A percentile compares a stretch with the other conserved stretches of the same genome.
phyloP scores from a whole-genome alignment of 768 basidiomycete genomes.

The Russula ochroleuca region DNA sequence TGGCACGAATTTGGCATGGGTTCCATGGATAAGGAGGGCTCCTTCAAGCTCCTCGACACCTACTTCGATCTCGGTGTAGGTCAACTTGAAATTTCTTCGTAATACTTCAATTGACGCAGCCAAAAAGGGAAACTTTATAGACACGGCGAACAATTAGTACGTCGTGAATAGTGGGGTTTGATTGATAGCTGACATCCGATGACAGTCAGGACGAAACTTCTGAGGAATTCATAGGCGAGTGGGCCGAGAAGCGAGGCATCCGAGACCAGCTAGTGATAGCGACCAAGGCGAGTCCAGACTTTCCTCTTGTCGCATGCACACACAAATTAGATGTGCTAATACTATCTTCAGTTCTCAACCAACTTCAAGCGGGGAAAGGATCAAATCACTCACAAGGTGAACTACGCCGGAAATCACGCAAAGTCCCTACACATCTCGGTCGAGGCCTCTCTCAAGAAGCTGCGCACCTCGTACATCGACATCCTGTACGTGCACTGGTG shows the following conservation, averaged over 20 bases:
- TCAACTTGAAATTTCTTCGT: background rate
- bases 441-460: constrained; percentile 42
- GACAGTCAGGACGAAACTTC: constrained; percentile 30
- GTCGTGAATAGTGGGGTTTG: too few relatives aligned
- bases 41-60: constrained; percentile 41
- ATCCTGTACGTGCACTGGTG: constrained; percentile 54
- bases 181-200: background rate
- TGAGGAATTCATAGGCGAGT: constrained; percentile 41
- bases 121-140: constrained; percentile 33
- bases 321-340: background rate
- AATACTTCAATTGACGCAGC: background rate
- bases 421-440: constrained; percentile 37
- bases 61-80: constrained; percentile 34
- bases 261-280: constrained; percentile 39
- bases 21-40: constrained; percentile 35
- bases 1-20: constrained; percentile 35
- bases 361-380: constrained; percentile 27
- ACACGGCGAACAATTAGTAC: constrained; percentile 39
- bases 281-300: constrained; percentile 26
- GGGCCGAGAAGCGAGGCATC: constrained; percentile 37
- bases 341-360: constrained; percentile 29
- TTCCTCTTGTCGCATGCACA: background rate
- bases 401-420: constrained; percentile 42
- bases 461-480: constrained; percentile 54
- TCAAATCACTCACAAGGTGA: constrained; percentile 34